A percentile compares a stretch with the other conserved stretches of the same genome.
These are phyloP conservation scores for Seminavis robusta DNA, from an alignment of 108 stramenopile genomes.

Conservation along the genomic window DNA sequence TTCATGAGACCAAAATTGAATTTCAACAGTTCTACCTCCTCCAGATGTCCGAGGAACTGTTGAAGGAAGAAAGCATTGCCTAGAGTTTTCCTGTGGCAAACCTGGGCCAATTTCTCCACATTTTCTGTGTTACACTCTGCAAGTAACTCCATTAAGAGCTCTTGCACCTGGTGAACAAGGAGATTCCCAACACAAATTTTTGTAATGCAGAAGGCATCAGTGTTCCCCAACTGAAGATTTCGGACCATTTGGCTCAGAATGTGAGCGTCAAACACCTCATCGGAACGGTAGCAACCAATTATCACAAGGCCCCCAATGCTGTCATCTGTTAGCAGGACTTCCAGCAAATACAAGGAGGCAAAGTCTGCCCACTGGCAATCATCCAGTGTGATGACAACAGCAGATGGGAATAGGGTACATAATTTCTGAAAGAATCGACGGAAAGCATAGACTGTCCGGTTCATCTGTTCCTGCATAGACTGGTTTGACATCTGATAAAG, in stretches of 20 bases:
- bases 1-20: background rate
- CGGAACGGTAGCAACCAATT: constrained; percentile 8
- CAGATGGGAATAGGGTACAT: background rate
- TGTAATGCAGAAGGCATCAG: background rate
- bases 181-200: background rate
- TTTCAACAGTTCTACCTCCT: background rate
- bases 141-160: constrained; percentile 1
- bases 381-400: constrained; percentile 3
- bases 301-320: background rate
- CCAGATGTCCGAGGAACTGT: background rate
- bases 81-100: background rate
- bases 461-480: background rate
- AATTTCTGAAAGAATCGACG: background rate
- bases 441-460: constrained; percentile 1
- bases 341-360: constrained; percentile 1
- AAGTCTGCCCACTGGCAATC: constrained; percentile 18
- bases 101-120: background rate
- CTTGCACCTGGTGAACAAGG: background rate
- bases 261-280: constrained; percentile 3
- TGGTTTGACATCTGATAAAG: background rate
- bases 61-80: background rate
- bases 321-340: constrained; percentile 3
- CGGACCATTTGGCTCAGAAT: background rate
- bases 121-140: too few species aligned
- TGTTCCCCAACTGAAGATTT: background rate